Evolutionary conservation across 208 protist genomes (phyloP).

Genomic region (Leishmania martiniquensis): DNA sequence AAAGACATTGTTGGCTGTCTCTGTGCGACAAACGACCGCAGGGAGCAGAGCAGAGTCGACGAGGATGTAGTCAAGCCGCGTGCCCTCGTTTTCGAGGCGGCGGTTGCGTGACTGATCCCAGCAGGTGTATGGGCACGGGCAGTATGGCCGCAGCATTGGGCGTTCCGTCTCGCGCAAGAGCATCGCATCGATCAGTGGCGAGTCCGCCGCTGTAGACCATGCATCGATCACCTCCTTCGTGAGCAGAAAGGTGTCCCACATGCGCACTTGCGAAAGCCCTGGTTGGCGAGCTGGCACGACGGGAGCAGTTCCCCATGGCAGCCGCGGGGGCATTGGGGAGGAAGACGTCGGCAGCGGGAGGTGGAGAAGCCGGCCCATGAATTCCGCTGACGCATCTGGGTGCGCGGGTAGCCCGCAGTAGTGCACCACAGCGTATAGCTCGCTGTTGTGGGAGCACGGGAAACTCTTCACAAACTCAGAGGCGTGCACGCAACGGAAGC

Average conservation of each 20-base stretch:
- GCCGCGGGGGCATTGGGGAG: constrained; percentile 9
- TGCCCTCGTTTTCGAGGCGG: constrained; percentile 85
- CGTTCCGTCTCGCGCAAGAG: constrained; percentile 19
- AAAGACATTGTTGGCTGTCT: constrained; percentile 70
- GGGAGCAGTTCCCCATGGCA: constrained; percentile 12
- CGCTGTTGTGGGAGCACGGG: constrained; percentile 48
- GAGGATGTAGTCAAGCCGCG: constrained; percentile 91
- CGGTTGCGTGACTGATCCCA: constrained; percentile 92
- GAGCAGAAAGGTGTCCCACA: constrained; percentile 58
- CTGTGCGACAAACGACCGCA: constrained; percentile 43
- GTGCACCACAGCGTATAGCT: constrained; percentile 62
- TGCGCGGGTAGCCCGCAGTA: constrained; percentile 75
- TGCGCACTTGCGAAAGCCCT: constrained; percentile 15
- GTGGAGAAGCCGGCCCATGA: constrained; percentile 62
- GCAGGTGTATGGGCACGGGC: constrained; percentile 86
- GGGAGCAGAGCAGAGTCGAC: constrained; percentile 64
- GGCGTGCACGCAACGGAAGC: constrained; percentile 48
- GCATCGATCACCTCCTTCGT: constrained; percentile 17
- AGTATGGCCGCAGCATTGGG: constrained; percentile 37
- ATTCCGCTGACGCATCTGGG: constrained; percentile 53
- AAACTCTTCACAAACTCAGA: constrained; percentile 46
- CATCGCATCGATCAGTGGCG: constrained; percentile 9
- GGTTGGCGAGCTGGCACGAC: background rate
- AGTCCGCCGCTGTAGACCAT: background rate
- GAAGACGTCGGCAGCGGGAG: constrained; percentile 19